These are phyloP conservation scores for Xylaria longipes DNA, from an alignment of 495 filamentous ascomycete genomes.

Conservation along the genomic window DNA sequence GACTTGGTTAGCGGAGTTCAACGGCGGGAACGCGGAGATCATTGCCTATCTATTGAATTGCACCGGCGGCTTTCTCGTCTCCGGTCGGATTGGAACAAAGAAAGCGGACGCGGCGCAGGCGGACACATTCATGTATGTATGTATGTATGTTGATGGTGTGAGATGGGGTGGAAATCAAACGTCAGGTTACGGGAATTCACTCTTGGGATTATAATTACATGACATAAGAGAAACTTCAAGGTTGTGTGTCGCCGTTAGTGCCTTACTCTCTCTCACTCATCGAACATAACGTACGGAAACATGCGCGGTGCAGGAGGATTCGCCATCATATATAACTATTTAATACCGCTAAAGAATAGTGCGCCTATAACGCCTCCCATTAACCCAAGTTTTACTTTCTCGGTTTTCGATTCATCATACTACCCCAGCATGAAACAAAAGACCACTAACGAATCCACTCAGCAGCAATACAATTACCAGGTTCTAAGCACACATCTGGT, in stretches of 20 bases:
- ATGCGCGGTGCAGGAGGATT: not conserved
- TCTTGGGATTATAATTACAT: not conserved
- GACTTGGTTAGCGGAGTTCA: conserved; percentile 12
- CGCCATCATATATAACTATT: not conserved
- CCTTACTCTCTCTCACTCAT: not conserved
- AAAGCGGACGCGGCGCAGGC: not conserved
- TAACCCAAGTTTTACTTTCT: not conserved
- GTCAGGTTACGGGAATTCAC: conserved; percentile 1
- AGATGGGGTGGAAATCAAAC: not conserved
- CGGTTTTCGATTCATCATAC: not conserved
- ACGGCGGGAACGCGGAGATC: not conserved
- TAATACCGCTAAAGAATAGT: not conserved
- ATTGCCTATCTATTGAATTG: not conserved
- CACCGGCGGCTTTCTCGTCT: not conserved
- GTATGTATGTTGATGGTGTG: not conserved
- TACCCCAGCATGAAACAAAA: not conserved
- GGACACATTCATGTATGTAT: not conserved
- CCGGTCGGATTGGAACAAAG: conserved; percentile 1
- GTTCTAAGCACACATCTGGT: not conserved
- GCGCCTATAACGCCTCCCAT: not conserved
- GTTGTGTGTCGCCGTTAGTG: not conserved
- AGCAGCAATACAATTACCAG: not conserved
- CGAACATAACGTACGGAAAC: not conserved
- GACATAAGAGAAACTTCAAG: not conserved
- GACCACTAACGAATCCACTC: not conserved